Evolutionary conservation across 164 flowering plant species (phyloP).

Genomic region (Litsea cubeba): DNA sequence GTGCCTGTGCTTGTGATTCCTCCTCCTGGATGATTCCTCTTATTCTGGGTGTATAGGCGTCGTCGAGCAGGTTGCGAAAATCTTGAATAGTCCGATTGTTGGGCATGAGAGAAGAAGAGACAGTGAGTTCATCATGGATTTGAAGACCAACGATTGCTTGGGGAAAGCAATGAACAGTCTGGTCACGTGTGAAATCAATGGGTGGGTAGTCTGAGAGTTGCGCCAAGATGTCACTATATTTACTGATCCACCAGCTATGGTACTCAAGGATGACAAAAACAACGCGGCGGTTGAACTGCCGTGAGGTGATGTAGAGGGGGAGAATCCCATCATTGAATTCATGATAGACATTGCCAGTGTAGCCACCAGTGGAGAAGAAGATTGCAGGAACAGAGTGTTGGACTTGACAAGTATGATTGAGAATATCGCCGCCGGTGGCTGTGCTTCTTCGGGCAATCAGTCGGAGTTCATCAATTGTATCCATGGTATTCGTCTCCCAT

Average conservation of each 20-base stretch:
- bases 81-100: conserved; percentile 50
- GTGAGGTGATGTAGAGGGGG: conserved; percentile 84
- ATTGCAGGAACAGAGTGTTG: conserved; percentile 74
- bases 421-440: conserved; percentile 26
- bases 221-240: conserved; percentile 62
- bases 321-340: conserved; percentile 92
- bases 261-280: conserved; percentile 82
- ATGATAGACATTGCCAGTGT: conserved; percentile 90
- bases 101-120: conserved; percentile 49
- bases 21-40: conserved; percentile 51
- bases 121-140: conserved; percentile 82
- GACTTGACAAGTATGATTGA: conserved; percentile 59
- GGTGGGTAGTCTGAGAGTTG: conserved; percentile 65
- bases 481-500: conserved; percentile 81
- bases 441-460: conserved; percentile 36
- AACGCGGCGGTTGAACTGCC: conserved; percentile 61
- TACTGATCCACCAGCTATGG: conserved; percentile 79
- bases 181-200: conserved; percentile 52
- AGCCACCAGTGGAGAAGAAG: conserved; percentile 90
- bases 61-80: conserved; percentile 58
- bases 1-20: conserved; percentile 20
- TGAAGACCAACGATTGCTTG: conserved; percentile 70
- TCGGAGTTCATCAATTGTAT: conserved; percentile 56
- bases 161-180: conserved; percentile 71
- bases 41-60: conserved; percentile 66